Percentiles rank a stretch among this genome's conserved stretches.
Evolutionary conservation across 2,329 filamentous ascomycete species (phyloP).

Genomic region (Botrytis elliptica): DNA sequence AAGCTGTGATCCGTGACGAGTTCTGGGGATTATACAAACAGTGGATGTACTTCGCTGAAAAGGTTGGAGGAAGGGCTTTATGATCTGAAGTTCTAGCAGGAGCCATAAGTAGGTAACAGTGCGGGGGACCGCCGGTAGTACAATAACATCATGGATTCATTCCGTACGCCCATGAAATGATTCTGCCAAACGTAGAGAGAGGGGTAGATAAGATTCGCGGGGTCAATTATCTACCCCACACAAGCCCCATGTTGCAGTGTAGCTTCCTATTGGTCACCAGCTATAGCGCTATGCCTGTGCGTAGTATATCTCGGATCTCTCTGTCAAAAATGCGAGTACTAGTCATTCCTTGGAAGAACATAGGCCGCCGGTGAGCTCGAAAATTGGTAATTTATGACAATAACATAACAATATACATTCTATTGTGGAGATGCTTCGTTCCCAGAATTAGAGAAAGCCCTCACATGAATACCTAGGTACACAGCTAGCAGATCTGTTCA

Average conservation of each 20-base stretch:
- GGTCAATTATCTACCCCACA: conserved; percentile 2
- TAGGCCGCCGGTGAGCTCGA: neutral
- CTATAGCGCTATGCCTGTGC: neutral
- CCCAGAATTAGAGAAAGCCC: too few relatives aligned
- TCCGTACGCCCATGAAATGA: neutral
- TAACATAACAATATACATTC: neutral
- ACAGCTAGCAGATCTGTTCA: neutral
- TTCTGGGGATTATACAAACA: neutral
- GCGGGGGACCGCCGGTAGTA: neutral
- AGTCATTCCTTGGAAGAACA: neutral
- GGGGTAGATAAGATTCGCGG: conserved; percentile 4
- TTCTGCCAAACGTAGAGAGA: neutral
- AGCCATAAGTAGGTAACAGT: neutral
- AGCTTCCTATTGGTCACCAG: neutral
- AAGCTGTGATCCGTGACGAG: neutral
- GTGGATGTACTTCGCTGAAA: neutral
- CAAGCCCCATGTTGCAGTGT: neutral
- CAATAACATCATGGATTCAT: neutral
- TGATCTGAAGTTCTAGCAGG: neutral
- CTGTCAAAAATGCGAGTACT: neutral
- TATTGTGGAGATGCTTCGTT: neutral
- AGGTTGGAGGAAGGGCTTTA: neutral
- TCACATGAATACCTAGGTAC: neutral
- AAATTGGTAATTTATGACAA: neutral
- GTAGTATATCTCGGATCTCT: neutral